Conservation (phyloP, 2,329 filamentous ascomycete genomes). For the Kalaharituber pfeilii region DNA sequence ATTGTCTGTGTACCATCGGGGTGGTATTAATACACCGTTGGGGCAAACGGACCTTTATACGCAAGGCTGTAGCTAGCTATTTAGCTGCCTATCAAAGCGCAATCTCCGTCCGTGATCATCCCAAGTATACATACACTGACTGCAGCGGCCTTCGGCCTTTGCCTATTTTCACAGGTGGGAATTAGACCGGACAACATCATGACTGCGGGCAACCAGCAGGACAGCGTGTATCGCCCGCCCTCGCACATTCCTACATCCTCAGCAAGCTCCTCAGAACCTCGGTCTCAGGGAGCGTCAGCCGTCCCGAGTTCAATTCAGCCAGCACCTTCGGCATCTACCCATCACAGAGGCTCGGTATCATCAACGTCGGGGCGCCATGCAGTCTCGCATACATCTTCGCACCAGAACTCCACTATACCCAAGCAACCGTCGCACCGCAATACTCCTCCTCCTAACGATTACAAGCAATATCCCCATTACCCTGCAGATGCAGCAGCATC, state of each 20-base stretch:
- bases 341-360: background rate
- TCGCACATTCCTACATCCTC: conserved; percentile 13
- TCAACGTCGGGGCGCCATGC: background rate
- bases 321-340: background rate
- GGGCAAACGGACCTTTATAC: too few relatives aligned
- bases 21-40: too few relatives aligned
- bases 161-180: conserved; percentile 14
- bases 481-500: background rate
- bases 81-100: too few relatives aligned
- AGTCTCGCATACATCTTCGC: background rate
- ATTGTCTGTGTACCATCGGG: too few relatives aligned
- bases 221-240: conserved; percentile 17
- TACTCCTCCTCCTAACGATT: background rate
- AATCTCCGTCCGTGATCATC: too few relatives aligned
- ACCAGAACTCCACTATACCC: background rate
- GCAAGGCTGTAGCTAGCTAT: too few relatives aligned
- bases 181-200: conserved; percentile 20
- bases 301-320: background rate
- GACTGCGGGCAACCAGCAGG: conserved; percentile 18
- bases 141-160: background rate
- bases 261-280: background rate
- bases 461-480: background rate
- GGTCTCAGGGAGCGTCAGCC: background rate
- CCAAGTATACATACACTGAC: background rate
- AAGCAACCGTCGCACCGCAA: background rate